phyloP scores from a whole-genome alignment of 441 rosid genomes.

The Capsella rubella region DNA sequence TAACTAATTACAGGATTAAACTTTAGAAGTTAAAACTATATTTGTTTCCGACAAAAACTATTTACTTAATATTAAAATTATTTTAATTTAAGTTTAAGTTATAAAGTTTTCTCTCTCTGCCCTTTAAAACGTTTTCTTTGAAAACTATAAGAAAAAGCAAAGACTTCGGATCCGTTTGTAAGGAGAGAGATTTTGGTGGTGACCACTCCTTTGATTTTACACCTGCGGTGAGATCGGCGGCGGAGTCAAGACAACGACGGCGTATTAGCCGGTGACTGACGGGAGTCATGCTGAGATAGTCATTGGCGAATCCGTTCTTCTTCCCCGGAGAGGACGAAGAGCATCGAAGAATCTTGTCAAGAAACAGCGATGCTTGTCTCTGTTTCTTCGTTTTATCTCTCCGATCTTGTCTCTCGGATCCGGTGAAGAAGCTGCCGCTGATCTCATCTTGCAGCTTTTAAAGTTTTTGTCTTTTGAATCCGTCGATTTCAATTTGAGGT shows the following conservation, averaged over 20 bases:
- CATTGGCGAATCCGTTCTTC: constrained; percentile 31
- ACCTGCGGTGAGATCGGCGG: constrained; percentile 34
- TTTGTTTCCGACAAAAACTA: constrained; percentile 33
- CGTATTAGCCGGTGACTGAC: constrained; percentile 25
- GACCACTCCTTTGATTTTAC: constrained; percentile 25
- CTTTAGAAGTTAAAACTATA: neutral
- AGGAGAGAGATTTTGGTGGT: constrained; percentile 32
- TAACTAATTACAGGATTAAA: neutral
- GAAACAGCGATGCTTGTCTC: constrained; percentile 31
- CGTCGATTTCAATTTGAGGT: constrained; percentile 34
- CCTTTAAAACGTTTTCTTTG: constrained; percentile 38
- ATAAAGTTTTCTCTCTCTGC: constrained; percentile 4
- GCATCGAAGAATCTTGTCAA: constrained; percentile 27
- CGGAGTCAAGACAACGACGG: constrained; percentile 32
- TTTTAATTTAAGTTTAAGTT: neutral
- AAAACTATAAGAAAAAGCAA: constrained; percentile 47
- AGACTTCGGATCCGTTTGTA: constrained; percentile 45
- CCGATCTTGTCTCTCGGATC: constrained; percentile 35
- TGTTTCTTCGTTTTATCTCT: constrained; percentile 39
- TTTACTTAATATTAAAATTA: constrained; percentile 10
- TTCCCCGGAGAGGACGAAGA: constrained; percentile 35
- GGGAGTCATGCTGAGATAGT: constrained; percentile 10
- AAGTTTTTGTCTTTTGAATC: constrained; percentile 19
- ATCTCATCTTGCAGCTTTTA: constrained; percentile 6
- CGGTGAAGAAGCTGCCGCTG: constrained; percentile 44